phyloP scores from a whole-genome alignment of 192 early-diverging fungal species.

The Coemansia sp. region DNA sequence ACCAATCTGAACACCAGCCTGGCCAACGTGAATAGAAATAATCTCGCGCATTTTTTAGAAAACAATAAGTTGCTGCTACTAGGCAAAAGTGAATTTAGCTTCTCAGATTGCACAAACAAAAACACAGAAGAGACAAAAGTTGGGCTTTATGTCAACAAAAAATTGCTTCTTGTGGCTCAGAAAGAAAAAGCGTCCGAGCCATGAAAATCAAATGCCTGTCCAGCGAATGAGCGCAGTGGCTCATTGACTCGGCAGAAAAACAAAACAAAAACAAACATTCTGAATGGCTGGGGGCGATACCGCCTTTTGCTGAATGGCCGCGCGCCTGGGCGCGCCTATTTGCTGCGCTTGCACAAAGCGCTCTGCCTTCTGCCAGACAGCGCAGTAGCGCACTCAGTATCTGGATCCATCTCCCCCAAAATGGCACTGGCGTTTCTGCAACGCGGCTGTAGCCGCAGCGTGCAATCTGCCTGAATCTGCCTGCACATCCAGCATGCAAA shows the following conservation, averaged over 20 bases:
- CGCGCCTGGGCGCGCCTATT: neutral
- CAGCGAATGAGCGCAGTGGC: slow-evolving; percentile 10
- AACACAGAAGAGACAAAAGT: slow-evolving; percentile 8
- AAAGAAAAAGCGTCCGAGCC: slow-evolving; percentile 2
- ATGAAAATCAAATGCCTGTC: slow-evolving; percentile 9
- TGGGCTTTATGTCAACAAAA: slow-evolving; percentile 36
- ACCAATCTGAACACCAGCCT: slow-evolving; percentile 99
- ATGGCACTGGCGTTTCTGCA: too few relatives aligned
- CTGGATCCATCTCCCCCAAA: too few relatives aligned
- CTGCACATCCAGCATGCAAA: too few relatives aligned
- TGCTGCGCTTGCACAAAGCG: neutral
- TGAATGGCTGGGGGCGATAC: slow-evolving; percentile 16
- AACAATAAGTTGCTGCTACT: slow-evolving; percentile 14
- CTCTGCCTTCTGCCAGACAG: neutral
- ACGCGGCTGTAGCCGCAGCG: too few relatives aligned
- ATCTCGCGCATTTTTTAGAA: slow-evolving; percentile 65
- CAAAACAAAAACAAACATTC: slow-evolving; percentile 32
- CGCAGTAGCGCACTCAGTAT: neutral
- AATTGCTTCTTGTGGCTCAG: slow-evolving; percentile 5
- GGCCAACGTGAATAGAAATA: slow-evolving; percentile 77
- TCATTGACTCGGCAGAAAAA: slow-evolving; percentile 8
- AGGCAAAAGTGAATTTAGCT: slow-evolving; percentile 1
- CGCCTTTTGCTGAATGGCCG: slow-evolving; percentile 1
- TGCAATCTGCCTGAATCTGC: too few relatives aligned
- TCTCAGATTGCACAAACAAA: slow-evolving; percentile 11